A percentile compares a stretch with the other conserved stretches of the same genome.
phyloP scores from a whole-genome alignment of 2,329 filamentous ascomycete genomes.

The Helminthosporium solani region DNA sequence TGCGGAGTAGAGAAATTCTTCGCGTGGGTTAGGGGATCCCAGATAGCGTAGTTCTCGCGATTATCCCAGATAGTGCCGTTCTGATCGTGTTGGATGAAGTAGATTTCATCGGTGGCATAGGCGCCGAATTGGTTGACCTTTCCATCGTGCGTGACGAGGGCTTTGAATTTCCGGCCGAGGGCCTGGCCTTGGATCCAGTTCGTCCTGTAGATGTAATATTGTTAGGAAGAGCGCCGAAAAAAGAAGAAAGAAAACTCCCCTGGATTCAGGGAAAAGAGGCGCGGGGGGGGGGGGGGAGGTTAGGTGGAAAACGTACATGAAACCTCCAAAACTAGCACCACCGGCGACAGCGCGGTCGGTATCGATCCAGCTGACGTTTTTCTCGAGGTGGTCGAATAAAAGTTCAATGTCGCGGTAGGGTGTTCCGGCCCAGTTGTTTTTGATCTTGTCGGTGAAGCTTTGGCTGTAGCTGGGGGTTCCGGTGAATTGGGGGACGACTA shows the following conservation, averaged over 20 bases:
- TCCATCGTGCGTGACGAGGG: slow-evolving; percentile 84
- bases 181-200: slow-evolving; percentile 89
- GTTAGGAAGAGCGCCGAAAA: too few relatives aligned
- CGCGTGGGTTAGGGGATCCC: slow-evolving; percentile 59
- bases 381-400: slow-evolving; percentile 71
- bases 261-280: neutral
- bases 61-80: slow-evolving; percentile 43
- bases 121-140: slow-evolving; percentile 63
- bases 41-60: slow-evolving; percentile 54
- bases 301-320: slow-evolving; percentile 34
- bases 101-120: slow-evolving; percentile 54
- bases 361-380: slow-evolving; percentile 67
- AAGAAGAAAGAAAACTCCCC: too few relatives aligned
- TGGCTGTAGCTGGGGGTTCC: slow-evolving; percentile 82
- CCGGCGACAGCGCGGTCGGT: slow-evolving; percentile 69
- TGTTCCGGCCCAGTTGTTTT: slow-evolving; percentile 76
- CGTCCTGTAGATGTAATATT: slow-evolving; percentile 18
- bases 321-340: slow-evolving; percentile 57
- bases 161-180: slow-evolving; percentile 81
- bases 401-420: slow-evolving; percentile 82
- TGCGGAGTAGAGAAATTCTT: slow-evolving; percentile 81
- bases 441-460: slow-evolving; percentile 72
- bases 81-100: slow-evolving; percentile 52
- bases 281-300: neutral
- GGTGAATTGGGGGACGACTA: slow-evolving; percentile 78